Evolutionary conservation across 2,329 filamentous ascomycete genomes (phyloP), one percentile per base, ranked within the genome.

Genomic region (Bipolaris zeicola): DNA sequence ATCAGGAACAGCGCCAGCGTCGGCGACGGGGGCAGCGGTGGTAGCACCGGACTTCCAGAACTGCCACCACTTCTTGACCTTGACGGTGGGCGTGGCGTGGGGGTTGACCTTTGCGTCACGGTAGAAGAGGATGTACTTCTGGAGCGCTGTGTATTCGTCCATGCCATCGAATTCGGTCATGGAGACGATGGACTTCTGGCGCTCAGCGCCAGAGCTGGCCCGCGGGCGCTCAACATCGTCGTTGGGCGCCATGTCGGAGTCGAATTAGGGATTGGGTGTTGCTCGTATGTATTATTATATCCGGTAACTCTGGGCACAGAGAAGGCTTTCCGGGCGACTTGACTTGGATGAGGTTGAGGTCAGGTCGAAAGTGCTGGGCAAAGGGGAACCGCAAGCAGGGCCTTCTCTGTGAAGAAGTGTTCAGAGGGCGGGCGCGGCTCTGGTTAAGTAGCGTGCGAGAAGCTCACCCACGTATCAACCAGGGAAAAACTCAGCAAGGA

Each of bases 121-220:
- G 77, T 88, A 88, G 71, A 84, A 86, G 63, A 85, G 86, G 74
- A 89, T 88, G 79, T 87, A 89, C 70, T 86, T 83, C 72, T 88
- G 85, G 51, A 89, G 79, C 50, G 85, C 85, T 64, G 83, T 82
- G 77, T 88, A 89, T 76, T 89, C 86, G 74, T 87, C 86, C 77
- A 78, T 73, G 65, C 80, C 79, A 66, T 81, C 78, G 58, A 77
- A 74, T 44, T 68, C 71, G 47, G 68, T 68, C 65, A 72, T 64
- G 50, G 61, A 65, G 61, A 72, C 71, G 28, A 73, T 72, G 41
- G 73, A 76, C 66, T 72, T 71, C 34, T 72, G 69, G 50, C 73
- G 71, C 53, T 68, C 65, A 58, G 67, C 67, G 57, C 63, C 65
- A 55, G 61, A 64, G 60, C 64, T 64, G 58, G 67, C 61, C 61